These are phyloP conservation scores for Fusarium pseudocircinatum DNA, from an alignment of 2,329 filamentous ascomycete genomes.

Conservation along the genomic window DNA sequence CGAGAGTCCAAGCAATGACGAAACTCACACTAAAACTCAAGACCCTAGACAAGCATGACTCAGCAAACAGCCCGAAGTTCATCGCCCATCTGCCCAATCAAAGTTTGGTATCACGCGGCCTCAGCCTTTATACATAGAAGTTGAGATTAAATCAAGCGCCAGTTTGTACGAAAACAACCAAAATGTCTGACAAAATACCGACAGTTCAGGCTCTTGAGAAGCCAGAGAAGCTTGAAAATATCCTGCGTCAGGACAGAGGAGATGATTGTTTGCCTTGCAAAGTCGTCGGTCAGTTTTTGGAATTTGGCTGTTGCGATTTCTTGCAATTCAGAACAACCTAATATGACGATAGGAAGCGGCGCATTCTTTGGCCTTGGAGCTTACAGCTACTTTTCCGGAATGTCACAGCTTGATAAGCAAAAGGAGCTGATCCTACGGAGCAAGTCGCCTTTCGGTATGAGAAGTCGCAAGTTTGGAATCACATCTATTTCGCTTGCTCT, in stretches of 20 bases:
- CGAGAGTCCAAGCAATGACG: constrained; percentile 44
- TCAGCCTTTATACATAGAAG: constrained; percentile 13
- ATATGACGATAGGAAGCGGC: constrained; percentile 66
- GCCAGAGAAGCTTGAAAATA: constrained; percentile 69
- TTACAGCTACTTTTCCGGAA: constrained; percentile 82
- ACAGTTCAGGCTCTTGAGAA: constrained; percentile 64
- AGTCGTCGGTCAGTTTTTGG: constrained; percentile 68
- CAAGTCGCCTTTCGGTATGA: constrained; percentile 77
- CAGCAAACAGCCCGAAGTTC: constrained; percentile 22
- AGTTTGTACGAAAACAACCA: constrained; percentile 4
- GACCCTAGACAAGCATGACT: constrained; percentile 37
- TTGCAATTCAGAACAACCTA: constrained; percentile 20
- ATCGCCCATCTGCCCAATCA: constrained; percentile 37
- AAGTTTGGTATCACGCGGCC: constrained; percentile 11
- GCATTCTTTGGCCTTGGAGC: constrained; percentile 79
- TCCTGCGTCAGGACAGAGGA: constrained; percentile 64
- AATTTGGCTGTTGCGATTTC: neutral
- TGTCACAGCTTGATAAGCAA: constrained; percentile 74
- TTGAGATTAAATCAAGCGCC: constrained; percentile 22
- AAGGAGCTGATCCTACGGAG: constrained; percentile 73
- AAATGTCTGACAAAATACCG: constrained; percentile 56
- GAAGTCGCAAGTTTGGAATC: constrained; percentile 74
- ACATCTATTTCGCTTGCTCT: constrained; percentile 73
- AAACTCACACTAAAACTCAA: constrained; percentile 21
- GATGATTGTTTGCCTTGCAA: constrained; percentile 78